A percentile compares a stretch with the other conserved stretches of the same genome.
Conservation (phyloP, 2,329 filamentous ascomycete genomes). For the Dactylonectria estremocensis region DNA sequence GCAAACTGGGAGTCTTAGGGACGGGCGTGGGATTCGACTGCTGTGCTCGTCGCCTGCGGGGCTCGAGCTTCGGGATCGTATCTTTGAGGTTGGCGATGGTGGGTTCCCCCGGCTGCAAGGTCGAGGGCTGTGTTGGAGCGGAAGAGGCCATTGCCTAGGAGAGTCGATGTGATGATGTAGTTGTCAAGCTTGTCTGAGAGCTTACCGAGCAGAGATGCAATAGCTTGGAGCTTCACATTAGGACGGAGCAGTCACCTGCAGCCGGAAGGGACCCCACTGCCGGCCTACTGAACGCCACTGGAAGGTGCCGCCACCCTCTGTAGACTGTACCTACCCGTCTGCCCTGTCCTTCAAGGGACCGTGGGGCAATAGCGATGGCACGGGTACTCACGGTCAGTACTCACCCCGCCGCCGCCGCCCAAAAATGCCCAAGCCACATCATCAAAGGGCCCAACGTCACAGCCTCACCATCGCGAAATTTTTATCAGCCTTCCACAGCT, state of each 20-base stretch:
- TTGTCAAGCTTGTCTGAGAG: constrained; percentile 9
- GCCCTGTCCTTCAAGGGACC: constrained; percentile 2
- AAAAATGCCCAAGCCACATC: neutral
- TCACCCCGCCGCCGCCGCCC: neutral
- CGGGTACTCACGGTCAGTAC: neutral
- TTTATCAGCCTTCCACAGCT: constrained; percentile 23
- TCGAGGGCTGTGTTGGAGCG: constrained; percentile 28
- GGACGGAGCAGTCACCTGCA: constrained; percentile 5
- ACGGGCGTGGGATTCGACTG: constrained; percentile 73
- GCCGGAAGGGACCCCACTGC: constrained; percentile 1
- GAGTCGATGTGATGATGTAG: constrained; percentile 19
- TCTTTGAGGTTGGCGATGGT: constrained; percentile 60
- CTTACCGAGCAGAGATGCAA: neutral
- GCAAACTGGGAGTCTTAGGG: constrained; percentile 82
- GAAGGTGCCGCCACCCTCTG: constrained; percentile 8
- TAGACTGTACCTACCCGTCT: no score
- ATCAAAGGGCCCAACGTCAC: constrained; percentile 6
- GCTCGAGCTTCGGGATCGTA: constrained; percentile 77
- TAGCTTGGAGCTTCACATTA: neutral
- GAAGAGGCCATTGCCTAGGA: constrained; percentile 46
- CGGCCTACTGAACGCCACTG: neutral
- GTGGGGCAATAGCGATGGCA: constrained; percentile 1
- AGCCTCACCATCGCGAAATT: constrained; percentile 17
- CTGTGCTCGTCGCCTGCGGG: constrained; percentile 69
- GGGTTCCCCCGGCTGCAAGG: constrained; percentile 33